Evolutionary conservation across 2,329 filamentous ascomycete genomes (phyloP), one percentile per base, ranked within the genome.

Genomic region (Fusarium armeniacum): DNA sequence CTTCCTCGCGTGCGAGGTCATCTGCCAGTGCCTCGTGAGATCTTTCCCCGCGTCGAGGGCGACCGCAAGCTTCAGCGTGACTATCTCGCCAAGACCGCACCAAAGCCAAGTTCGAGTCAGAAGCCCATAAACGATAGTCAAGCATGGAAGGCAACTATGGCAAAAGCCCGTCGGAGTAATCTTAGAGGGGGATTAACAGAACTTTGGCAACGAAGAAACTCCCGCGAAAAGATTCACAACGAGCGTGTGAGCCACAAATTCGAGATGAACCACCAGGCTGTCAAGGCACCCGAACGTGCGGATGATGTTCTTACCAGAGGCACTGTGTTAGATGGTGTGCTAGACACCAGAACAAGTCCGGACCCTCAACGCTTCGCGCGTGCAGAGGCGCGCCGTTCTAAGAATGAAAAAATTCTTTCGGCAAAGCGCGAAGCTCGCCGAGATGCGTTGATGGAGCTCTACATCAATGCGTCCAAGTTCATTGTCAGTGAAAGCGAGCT

Each of bases 381-480:
- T 56, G 85, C 86, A n/a, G 78, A 82, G 30, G 79, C 76, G 47
- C 83, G 83, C 50, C 81, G 79, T 45, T 82, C 83, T 16, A 78
- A 79, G 16, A 80, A 82, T 16, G 78, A 85, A 43, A 78, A 83
- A 33, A 81, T 80, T 12, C 78, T 82, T 55, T 70, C 58, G 15
- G 50, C 71, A 12, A 89, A 89, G 76, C 83, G 84, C 44, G 85
- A 89, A 61, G 84, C 85, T 55, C 87, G 91, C 52, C 85, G 87
- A 65, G 89, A 95, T 70, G 87, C 90, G 18, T 82, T 99, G 32
- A 93, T 97, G 80, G 90, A 93, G 62, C 86, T 99, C 15, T 99
- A 99, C 81, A 92, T 96, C 82, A 92, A 94, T 73, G 94, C 96
- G 7, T 88, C 91, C 28, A 84, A 88, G 40, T 99, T 98, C 81